Evolutionary conservation across 768 basidiomycete genomes (phyloP).

Genomic region (Mycena indigotica): DNA sequence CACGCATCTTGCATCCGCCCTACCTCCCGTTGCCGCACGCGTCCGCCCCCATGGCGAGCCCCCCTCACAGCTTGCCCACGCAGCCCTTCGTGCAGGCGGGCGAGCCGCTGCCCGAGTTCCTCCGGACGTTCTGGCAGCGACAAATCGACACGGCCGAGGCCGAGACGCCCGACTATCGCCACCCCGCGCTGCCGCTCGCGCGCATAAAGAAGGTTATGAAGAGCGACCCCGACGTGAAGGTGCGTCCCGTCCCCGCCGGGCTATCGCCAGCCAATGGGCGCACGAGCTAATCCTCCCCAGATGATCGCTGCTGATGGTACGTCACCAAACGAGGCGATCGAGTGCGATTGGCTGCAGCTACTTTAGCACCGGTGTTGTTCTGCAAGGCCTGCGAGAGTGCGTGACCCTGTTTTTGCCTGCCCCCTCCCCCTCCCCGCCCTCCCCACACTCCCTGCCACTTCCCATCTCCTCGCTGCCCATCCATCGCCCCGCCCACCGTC

Average conservation of each 20-base stretch:
- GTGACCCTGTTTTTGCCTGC: constrained; percentile 37
- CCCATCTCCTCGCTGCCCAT: not conserved
- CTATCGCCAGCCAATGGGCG: constrained; percentile 9
- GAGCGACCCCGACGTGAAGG: constrained; percentile 95
- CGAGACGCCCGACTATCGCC: constrained; percentile 85
- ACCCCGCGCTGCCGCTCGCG: constrained; percentile 88
- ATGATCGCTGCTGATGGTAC: constrained; percentile 98
- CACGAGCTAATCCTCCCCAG: constrained; percentile 39
- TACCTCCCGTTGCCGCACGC: no score
- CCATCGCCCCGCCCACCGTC: not conserved
- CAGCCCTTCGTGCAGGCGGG: constrained; percentile 79
- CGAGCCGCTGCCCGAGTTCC: constrained; percentile 83
- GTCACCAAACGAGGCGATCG: constrained; percentile 26
- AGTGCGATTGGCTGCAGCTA: constrained; percentile 15
- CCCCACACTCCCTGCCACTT: not conserved
- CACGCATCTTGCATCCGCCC: no score
- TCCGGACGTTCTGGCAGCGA: constrained; percentile 87
- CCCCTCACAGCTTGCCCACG: constrained; percentile 30
- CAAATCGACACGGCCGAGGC: constrained; percentile 86
- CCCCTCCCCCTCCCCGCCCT: not conserved
- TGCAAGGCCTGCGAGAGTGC: constrained; percentile 98
- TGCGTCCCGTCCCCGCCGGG: constrained; percentile 38
- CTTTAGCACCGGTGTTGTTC: constrained; percentile 85
- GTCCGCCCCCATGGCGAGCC: not conserved
- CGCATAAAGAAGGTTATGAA: constrained; percentile 99